Base-by-base conservation (phyloP, 306 rosid genomes). In the Vigna nakashimae region DNA sequence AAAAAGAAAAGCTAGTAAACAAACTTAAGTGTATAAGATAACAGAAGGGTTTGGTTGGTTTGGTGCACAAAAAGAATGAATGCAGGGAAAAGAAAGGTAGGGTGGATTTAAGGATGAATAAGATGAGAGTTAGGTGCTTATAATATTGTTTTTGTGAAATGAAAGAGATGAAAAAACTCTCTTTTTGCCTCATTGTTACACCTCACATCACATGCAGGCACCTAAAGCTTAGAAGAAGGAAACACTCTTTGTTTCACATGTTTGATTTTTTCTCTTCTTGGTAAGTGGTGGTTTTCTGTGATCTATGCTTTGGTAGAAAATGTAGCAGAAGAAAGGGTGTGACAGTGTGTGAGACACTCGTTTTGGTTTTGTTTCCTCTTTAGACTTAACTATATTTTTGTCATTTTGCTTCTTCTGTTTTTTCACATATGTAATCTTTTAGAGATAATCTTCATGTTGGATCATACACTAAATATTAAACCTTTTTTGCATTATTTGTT, bases 51-150 rank as follows among this genome's bases (percentile, higher is more conserved):
- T 70, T 82, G 85, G 82, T 87, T 82, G 78, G 83, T 80, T 83
- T 83, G 78, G 79, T 73, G 50, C 53, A 73, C 65, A 85, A 83
- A 82, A 83, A 77, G 89, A 82, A 79, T 74, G 82, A 74, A 38
- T 78, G 71, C 51, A 40, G 53, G 32, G 63, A 65, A 49, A 79
- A 75, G 77, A 59, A 43, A 65, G 63, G 75, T 86, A 68, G 88
- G 87, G 86, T 82, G 75, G 82, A 85, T 90, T 86, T 87, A 88
- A 80, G 89, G 87, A 79, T 71, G 89, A 84, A 82, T 82, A 82
- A 82, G 98, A 85, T 89, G 78, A 56, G 88, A 58, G 86, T 83
- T 92, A 86, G 97, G 93, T 91, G 64, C 58, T 55, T 75, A 65
- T 81, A 82, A 62, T 63, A 71, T 18, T 60, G 64, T 80, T 66